These are phyloP conservation scores for Colletotrichum acutatum DNA, from an alignment of 2,329 filamentous ascomycete genomes.

Conservation along the genomic window DNA sequence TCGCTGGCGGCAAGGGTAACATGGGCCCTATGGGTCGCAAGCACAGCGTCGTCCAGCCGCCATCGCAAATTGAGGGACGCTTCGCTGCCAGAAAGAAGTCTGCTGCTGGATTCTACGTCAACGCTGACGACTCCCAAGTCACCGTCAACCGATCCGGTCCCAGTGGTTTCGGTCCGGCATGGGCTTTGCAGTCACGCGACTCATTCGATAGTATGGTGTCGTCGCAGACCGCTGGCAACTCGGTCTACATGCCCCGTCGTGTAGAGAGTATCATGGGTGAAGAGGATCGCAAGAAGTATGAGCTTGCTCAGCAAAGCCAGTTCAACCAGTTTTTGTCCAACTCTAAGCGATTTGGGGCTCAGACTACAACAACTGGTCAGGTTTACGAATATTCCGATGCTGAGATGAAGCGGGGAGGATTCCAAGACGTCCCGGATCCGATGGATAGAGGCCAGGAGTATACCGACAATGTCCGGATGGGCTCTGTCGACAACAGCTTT, in stretches of 20 bases:
- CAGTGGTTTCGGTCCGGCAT: constrained; percentile 27
- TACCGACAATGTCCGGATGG: constrained; percentile 36
- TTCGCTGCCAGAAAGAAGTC: constrained; percentile 79
- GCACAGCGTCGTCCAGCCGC: constrained; percentile 75
- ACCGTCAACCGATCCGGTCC: constrained; percentile 22
- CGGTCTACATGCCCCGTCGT: constrained; percentile 73
- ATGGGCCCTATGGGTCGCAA: constrained; percentile 54
- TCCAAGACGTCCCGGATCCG: constrained; percentile 6
- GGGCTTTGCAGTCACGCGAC: constrained; percentile 58
- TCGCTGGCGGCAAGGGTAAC: constrained; percentile 41
- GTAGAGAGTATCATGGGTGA: constrained; percentile 83
- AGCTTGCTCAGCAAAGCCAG: constrained; percentile 71
- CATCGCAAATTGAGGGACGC: constrained; percentile 79
- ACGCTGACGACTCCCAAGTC: constrained; percentile 68
- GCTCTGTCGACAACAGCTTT: constrained; percentile 39
- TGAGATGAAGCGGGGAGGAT: constrained; percentile 41
- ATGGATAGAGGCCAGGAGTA: constrained; percentile 24
- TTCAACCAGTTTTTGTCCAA: constrained; percentile 40
- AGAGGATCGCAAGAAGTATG: constrained; percentile 80
- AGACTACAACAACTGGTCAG: constrained; percentile 50
- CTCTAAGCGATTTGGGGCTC: constrained; percentile 30
- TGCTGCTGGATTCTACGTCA: constrained; percentile 75
- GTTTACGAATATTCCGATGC: constrained; percentile 62
- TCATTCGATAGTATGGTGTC: constrained; percentile 77
- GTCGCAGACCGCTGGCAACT: constrained; percentile 64